Percentiles rank a stretch among this genome's conserved stretches.
Evolutionary conservation across 2,329 filamentous ascomycete genomes (phyloP).

Genomic region (Phialophora expanda): DNA sequence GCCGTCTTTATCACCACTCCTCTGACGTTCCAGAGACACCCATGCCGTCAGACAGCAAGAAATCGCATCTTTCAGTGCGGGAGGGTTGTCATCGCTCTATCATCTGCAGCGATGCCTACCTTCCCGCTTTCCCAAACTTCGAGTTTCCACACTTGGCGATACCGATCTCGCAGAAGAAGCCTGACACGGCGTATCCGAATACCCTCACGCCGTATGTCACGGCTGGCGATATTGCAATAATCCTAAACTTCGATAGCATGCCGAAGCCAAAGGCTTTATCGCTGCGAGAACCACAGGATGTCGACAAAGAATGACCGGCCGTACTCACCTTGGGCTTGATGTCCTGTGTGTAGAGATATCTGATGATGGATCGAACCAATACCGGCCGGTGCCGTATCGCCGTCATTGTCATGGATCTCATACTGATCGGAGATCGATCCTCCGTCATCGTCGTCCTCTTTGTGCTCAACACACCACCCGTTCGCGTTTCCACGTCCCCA

Average conservation of each 20-base stretch:
- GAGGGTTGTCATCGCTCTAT: slow-evolving; percentile 27
- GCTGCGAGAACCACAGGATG: too few species aligned
- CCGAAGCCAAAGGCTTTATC: too few species aligned
- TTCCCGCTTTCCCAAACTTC: slow-evolving; percentile 50
- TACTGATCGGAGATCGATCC: too few species aligned
- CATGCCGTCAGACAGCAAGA: slow-evolving; percentile 13
- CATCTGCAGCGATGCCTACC: slow-evolving; percentile 45
- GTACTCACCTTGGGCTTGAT: too few species aligned
- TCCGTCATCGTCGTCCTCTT: too few species aligned
- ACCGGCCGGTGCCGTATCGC: too few species aligned
- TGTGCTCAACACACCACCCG: too few species aligned
- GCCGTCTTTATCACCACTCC: not conserved
- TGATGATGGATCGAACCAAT: too few species aligned
- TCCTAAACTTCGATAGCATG: slow-evolving; percentile 76
- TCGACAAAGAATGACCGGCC: too few species aligned
- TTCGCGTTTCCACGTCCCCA: too few species aligned
- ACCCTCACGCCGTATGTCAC: slow-evolving; percentile 56
- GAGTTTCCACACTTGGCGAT: slow-evolving; percentile 68
- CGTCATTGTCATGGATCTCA: too few species aligned
- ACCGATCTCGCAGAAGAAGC: slow-evolving; percentile 61
- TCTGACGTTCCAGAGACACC: slow-evolving; percentile 21
- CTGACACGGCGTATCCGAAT: slow-evolving; percentile 58
- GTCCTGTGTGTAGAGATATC: too few species aligned
- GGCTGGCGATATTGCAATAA: slow-evolving; percentile 52
- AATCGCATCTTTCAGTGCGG: slow-evolving; percentile 21